Evolutionary conservation across 1,139 yeast genomes (phyloP), one percentile per base, ranked within the genome.

Genomic region (Barnettozyma hawaiiensis): DNA sequence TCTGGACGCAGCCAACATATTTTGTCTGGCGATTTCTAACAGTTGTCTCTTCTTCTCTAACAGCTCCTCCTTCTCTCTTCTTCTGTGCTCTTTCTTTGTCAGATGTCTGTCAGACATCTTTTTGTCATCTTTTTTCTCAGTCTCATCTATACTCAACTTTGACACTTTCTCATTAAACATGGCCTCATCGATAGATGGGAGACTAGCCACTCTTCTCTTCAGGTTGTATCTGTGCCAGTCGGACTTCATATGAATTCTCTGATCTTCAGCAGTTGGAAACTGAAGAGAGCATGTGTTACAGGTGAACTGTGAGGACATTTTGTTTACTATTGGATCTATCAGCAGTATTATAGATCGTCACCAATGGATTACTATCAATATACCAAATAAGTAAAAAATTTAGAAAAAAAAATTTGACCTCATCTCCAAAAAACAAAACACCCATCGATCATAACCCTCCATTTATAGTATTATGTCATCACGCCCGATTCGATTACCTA

Each of bases 171-270:
- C 87, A 12, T 87, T 87, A 66, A 87, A 87, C 6, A 78, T 69
- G 37, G 78, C 81, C 14, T 95, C 84, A 12, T 80, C 68, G 43
- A 92, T 85, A 2, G 96, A 78, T 10, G 95, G 90, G 51, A 92
- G 69, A 42, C 77, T 78, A 1, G 97, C 97, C 20, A 92, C 97
- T 61, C 95, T 72, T 65, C 98, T 76, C 64, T 92, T 92, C 57
- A 92, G 71, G 60, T 92, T 92, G 63, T 92, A 92, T 55, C 98
- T 73, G 63, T 84, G 94, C 94, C 94, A 84, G 47, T 83, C 94
- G 3, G 85, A 70, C 58, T 86, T 87, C 97, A 92, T 92, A 59
- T 92, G 98, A 44, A 74, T 71, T 54, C 97, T 73, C 66, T 92
- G 98, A 49, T 78, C 73, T 45, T 82, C 89, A 6, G 95, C 82